A percentile compares a stretch with the other conserved stretches of the same genome.
These are phyloP conservation scores for Erysimum cheiranthoides DNA, from an alignment of 345 rosid genomes.

Conservation along the genomic window DNA sequence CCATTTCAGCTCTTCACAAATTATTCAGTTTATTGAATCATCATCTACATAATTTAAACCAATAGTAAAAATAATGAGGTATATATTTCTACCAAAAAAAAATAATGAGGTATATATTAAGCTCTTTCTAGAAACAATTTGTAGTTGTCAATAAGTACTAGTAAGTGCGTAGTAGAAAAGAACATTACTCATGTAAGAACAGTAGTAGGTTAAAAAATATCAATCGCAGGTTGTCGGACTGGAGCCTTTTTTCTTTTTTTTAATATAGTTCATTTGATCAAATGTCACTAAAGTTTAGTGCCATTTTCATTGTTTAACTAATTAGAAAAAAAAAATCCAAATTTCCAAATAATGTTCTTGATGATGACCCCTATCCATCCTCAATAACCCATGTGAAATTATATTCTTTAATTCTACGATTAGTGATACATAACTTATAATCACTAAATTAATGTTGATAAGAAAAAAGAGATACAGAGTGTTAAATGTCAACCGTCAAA, in stretches of 20 bases:
- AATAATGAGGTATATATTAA: too few relatives aligned
- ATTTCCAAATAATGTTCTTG: constrained; percentile 7
- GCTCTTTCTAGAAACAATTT: too few relatives aligned
- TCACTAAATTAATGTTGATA: background rate
- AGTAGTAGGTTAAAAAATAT: background rate
- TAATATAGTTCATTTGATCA: background rate
- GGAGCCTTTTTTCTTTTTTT: background rate
- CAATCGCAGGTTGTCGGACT: too few relatives aligned
- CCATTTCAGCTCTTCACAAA: too few relatives aligned
- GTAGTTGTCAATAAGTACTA: too few relatives aligned
- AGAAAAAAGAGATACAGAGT: background rate
- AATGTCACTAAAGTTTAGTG: background rate
- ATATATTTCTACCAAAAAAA: too few relatives aligned
- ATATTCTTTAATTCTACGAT: background rate
- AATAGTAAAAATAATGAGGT: too few relatives aligned
- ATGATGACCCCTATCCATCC: background rate
- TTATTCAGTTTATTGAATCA: too few relatives aligned
- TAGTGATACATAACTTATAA: background rate
- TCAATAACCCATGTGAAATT: constrained; percentile 26
- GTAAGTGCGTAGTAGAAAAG: too few relatives aligned
- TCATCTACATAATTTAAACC: too few relatives aligned
- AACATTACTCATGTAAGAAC: too few relatives aligned
- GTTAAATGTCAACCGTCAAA: constrained; percentile 35
- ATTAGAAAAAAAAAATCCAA: constrained; percentile 6
- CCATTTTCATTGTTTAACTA: background rate